Percentiles rank a stretch among this genome's conserved stretches.
phyloP scores from a whole-genome alignment of 139 green algal species.

The Chlorella sp. region DNA sequence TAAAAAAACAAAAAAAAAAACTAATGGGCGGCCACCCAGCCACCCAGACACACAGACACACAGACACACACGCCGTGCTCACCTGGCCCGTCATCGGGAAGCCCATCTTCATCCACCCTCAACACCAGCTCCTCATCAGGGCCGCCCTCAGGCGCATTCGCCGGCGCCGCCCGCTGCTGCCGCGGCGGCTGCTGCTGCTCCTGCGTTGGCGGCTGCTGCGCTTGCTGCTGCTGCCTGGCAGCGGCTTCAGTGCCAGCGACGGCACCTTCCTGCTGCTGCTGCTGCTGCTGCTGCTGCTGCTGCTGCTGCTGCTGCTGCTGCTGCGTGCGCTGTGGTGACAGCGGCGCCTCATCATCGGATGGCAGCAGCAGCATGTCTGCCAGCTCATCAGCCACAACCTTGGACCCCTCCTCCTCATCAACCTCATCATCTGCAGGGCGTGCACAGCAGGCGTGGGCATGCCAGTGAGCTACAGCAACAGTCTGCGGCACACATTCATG shows the following conservation, averaged over 20 bases:
- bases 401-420: background rate
- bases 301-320: background rate
- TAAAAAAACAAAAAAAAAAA: too few relatives aligned
- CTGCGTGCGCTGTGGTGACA: background rate
- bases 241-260: background rate
- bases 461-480: too few relatives aligned
- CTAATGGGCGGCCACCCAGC: too few relatives aligned
- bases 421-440: background rate
- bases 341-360: background rate
- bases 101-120: slow-evolving; percentile 20
- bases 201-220: background rate
- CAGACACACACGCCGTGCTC: too few relatives aligned
- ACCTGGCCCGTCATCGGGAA: background rate
- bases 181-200: background rate
- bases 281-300: background rate
- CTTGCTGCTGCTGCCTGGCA: background rate
- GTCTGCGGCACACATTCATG: too few relatives aligned
- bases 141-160: background rate
- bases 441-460: background rate
- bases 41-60: too few relatives aligned
- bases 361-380: slow-evolving; percentile 2
- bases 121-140: slow-evolving; percentile 40
- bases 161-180: background rate
- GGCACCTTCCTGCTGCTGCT: background rate
- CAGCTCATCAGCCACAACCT: background rate